These are phyloP conservation scores for Roridomyces roridus DNA, from an alignment of 768 basidiomycete genomes.

Conservation along the genomic window DNA sequence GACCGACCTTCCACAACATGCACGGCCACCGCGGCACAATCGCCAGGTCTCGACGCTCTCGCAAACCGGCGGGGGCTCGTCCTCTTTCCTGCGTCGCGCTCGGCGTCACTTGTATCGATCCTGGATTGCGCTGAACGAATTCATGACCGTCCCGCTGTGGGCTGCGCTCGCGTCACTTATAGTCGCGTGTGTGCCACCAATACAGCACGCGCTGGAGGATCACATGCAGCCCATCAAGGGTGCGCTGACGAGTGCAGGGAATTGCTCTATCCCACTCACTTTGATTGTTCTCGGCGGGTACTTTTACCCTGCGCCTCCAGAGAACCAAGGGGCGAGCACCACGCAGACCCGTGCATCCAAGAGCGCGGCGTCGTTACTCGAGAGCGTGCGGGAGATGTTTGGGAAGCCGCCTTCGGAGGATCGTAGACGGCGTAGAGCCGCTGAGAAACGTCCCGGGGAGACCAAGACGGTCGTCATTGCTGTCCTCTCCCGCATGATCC, in stretches of 20 bases:
- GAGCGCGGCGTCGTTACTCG: conserved; percentile 43
- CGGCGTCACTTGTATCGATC: conserved; percentile 31
- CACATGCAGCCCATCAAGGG: conserved; percentile 72
- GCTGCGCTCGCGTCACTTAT: conserved; percentile 76
- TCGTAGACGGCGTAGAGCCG: conserved; percentile 10
- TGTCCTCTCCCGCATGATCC: conserved; percentile 84
- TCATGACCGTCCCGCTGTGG: conserved; percentile 92
- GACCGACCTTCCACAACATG: conserved; percentile 2
- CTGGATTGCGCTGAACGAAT: conserved; percentile 58
- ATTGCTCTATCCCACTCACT: conserved; percentile 87
- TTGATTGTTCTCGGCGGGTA: conserved; percentile 93
- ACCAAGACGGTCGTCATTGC: conserved; percentile 84
- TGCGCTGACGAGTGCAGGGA: conserved; percentile 70
- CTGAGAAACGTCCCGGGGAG: conserved; percentile 62
- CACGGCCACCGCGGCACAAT: neutral
- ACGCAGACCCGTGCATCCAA: conserved; percentile 12
- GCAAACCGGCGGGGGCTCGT: neutral
- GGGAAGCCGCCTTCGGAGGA: conserved; percentile 28
- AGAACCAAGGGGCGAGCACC: neutral
- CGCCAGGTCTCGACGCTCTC: conserved; percentile 15
- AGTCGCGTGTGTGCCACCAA: conserved; percentile 76
- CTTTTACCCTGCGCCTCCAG: conserved; percentile 62
- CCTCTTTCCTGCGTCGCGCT: conserved; percentile 27
- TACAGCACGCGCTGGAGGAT: conserved; percentile 74
- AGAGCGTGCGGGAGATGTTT: conserved; percentile 51